A percentile compares a stretch with the other conserved stretches of the same genome.
Evolutionary conservation across 306 rosid genomes (phyloP).

Genomic region (Sphenostylis stenocarpa): DNA sequence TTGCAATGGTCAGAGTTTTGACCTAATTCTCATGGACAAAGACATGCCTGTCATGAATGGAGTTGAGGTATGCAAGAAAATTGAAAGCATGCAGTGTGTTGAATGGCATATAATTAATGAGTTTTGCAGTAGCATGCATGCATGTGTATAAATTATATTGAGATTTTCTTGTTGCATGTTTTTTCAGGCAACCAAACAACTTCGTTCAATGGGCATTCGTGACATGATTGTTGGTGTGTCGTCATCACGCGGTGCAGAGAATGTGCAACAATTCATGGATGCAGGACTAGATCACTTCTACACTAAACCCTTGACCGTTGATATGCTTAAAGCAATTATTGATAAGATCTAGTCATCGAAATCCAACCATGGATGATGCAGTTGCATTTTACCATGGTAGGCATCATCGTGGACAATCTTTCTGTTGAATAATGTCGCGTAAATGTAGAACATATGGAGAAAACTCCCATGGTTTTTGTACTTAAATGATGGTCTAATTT

Average conservation of each 20-base stretch:
- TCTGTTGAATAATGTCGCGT: background rate
- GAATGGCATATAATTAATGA: background rate
- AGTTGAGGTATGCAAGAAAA: constrained; percentile 45
- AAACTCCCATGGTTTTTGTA: too few species aligned
- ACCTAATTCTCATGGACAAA: constrained; percentile 75
- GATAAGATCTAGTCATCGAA: constrained; percentile 4
- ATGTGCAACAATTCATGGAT: constrained; percentile 45
- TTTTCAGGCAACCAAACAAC: constrained; percentile 59
- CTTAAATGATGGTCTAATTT: too few species aligned
- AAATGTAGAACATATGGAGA: background rate
- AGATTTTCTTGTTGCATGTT: background rate
- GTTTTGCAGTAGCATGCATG: background rate
- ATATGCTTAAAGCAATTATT: constrained; percentile 51
- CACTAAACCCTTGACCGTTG: constrained; percentile 56
- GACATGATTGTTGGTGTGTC: constrained; percentile 69
- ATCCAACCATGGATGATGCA: background rate
- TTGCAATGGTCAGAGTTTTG: constrained; percentile 49
- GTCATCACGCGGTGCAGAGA: background rate
- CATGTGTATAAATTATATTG: background rate
- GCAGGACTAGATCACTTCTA: constrained; percentile 71
- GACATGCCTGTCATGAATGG: constrained; percentile 85
- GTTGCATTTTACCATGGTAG: background rate
- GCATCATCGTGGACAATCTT: background rate
- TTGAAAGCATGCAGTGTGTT: background rate
- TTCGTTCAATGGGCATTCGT: constrained; percentile 59